phyloP scores from a whole-genome alignment of 2,329 filamentous ascomycete genomes.

The Zasmidium citrigriseum region DNA sequence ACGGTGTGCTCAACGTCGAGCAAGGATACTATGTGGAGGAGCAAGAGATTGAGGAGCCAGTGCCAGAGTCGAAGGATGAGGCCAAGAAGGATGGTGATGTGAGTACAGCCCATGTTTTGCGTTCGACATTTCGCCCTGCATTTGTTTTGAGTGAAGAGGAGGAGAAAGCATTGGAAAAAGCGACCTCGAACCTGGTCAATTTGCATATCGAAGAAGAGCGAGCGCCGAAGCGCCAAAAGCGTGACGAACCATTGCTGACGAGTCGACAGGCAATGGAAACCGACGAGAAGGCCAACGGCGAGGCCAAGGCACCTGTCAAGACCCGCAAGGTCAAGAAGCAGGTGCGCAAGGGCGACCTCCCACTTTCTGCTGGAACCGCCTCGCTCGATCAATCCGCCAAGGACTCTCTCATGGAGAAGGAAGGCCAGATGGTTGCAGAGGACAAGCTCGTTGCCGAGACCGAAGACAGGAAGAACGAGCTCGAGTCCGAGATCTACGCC shows the following conservation, averaged over 20 bases:
- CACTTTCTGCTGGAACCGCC: conserved; percentile 79
- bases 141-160: conserved; percentile 26
- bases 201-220: conserved; percentile 20
- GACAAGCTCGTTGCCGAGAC: conserved; percentile 98
- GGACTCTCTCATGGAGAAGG: conserved; percentile 73
- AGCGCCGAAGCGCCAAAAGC: conserved; percentile 29
- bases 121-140: conserved; percentile 24
- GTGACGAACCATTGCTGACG: conserved; percentile 32
- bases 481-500: conserved; percentile 97
- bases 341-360: conserved; percentile 93
- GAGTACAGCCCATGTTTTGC: conserved; percentile 47
- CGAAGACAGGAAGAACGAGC: conserved; percentile 99
- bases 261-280: conserved; percentile 77
- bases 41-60: conserved; percentile 91
- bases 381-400: conserved; percentile 72
- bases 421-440: conserved; percentile 91
- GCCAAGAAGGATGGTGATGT: conserved; percentile 68
- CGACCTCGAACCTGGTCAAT: conserved; percentile 13
- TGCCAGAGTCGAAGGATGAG: conserved; percentile 67
- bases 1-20: conserved; percentile 95
- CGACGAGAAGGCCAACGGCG: conserved; percentile 67
- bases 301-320: conserved; percentile 56
- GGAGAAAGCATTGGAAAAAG: conserved; percentile 14
- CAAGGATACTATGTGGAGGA: conserved; percentile 98
- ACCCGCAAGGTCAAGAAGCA: conserved; percentile 99